Evolutionary conservation across 2,329 filamentous ascomycete genomes (phyloP), one percentile per base, ranked within the genome.

Genomic region (Metarhizium rileyi): DNA sequence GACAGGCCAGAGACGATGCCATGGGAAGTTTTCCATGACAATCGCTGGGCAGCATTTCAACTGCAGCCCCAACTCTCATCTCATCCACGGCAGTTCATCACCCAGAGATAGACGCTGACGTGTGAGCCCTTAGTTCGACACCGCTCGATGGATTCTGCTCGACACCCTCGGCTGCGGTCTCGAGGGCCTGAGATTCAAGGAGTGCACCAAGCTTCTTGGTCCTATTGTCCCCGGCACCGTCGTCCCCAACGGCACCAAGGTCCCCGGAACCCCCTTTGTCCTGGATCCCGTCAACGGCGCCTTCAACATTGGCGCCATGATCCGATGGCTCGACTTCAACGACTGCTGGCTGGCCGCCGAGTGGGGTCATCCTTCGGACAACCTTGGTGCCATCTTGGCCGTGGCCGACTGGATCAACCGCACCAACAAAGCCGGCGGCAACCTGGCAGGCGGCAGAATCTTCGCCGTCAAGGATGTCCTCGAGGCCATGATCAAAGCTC

Each of bases 321-420:
- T 98, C 74, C 81, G 93, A 66, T 98, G 93, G 93, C 81, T 98
- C 63, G 93, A 98, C 75, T 98, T 97, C 81, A 98, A 98, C 70
- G 93, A 98, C 80, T 97, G 93, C 81, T 98, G 91, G 93, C 78
- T 97, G 56, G 93, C 91, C 42, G 93, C 93, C 50, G 93, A 98
- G 75, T 98, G 93, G 93, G 93, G 93, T 52, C 93, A 98, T 71
- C 93, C 93, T 54, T 96, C 90, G 4, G 93, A 98, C 76, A 98
- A 98, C 77, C 71, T 98, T 59, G 93, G 93, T 55, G 93, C 91
- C 62, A 98, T 98, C 66, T 81, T 98, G 55, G 89, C 91, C 44
- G 90, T 96, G 47, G 89, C 93, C 53, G 93, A 98, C 76, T 98
- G 93, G 93, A 82, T 95, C 64, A 94, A 90, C 60, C 86, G 93